phyloP scores from a whole-genome alignment of 2,329 filamentous ascomycete genomes.

The Aspergillus japonicus region DNA sequence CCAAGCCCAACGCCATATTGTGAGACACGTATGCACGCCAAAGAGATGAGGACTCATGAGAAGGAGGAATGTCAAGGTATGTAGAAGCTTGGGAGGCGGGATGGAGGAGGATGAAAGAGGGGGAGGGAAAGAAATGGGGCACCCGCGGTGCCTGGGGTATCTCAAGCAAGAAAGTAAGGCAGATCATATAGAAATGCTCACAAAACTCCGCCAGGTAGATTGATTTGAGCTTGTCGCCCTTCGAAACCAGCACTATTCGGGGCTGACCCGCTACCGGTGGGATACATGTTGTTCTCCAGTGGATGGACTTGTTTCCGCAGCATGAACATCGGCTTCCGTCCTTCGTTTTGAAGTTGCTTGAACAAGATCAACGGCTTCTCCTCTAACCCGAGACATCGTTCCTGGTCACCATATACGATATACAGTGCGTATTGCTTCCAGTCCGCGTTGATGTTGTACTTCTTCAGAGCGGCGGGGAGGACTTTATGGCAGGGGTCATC shows the following conservation, averaged over 20 bases:
- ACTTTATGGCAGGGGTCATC: conserved; percentile 98
- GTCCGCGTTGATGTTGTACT: conserved; percentile 97
- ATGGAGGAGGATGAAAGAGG: neutral
- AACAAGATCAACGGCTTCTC: conserved; percentile 95
- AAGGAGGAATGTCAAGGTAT: neutral
- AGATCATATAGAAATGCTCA: conserved; percentile 13
- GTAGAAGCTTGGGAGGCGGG: neutral
- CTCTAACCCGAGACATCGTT: conserved; percentile 85
- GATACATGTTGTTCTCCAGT: conserved; percentile 35
- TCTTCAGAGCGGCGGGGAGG: conserved; percentile 88
- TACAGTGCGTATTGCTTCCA: conserved; percentile 98
- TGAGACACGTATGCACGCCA: neutral
- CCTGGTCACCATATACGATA: conserved; percentile 98
- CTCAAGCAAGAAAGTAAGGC: conserved; percentile 19
- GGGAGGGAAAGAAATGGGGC: neutral
- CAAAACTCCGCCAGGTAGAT: conserved; percentile 34
- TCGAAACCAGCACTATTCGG: conserved; percentile 36
- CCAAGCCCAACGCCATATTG: neutral
- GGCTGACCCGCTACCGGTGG: conserved; percentile 23
- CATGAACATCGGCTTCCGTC: conserved; percentile 99
- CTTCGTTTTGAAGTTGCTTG: conserved; percentile 95
- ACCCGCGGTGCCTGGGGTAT: conserved; percentile 18
- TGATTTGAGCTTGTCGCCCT: conserved; percentile 30
- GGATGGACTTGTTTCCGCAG: conserved; percentile 66
- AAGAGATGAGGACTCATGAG: neutral